phyloP scores from a whole-genome alignment of 106 monocot species.

The Posidonia australis region DNA sequence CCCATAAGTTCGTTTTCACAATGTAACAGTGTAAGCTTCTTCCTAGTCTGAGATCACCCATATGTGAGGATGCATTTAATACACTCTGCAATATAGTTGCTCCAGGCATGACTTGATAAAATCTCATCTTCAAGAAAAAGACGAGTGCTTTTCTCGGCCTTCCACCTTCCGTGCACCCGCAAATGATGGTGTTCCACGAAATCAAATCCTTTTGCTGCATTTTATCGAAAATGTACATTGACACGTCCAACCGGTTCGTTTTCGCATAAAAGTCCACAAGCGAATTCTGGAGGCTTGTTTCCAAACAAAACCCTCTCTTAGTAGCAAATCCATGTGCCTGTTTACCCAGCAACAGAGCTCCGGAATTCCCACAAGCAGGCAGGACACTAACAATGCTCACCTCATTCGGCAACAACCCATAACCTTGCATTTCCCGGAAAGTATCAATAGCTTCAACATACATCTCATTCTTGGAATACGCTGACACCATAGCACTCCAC shows the following conservation, averaged over 20 bases:
- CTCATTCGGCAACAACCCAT: constrained; percentile 11
- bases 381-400: constrained; percentile 29
- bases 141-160: constrained; percentile 5
- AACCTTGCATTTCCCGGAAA: constrained; percentile 27
- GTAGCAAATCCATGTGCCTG: constrained; percentile 34
- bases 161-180: constrained; percentile 18
- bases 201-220: constrained; percentile 26
- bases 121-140: constrained; percentile 36
- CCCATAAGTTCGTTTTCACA: constrained; percentile 18
- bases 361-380: constrained; percentile 27
- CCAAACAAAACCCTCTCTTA: constrained; percentile 10
- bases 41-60: constrained; percentile 13
- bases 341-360: constrained; percentile 15
- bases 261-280: constrained; percentile 38
- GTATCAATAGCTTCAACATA: constrained; percentile 21
- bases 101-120: constrained; percentile 12
- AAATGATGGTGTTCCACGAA: constrained; percentile 44
- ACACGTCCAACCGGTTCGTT: constrained; percentile 14
- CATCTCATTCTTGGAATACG: constrained; percentile 19
- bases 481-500: constrained; percentile 38
- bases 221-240: constrained; percentile 17
- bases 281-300: constrained; percentile 11
- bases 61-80: constrained; percentile 11
- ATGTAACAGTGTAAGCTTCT: constrained; percentile 31
- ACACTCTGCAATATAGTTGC: constrained; percentile 20